Conservation (phyloP, 139 green algal species). For the Chlorella sp. region DNA sequence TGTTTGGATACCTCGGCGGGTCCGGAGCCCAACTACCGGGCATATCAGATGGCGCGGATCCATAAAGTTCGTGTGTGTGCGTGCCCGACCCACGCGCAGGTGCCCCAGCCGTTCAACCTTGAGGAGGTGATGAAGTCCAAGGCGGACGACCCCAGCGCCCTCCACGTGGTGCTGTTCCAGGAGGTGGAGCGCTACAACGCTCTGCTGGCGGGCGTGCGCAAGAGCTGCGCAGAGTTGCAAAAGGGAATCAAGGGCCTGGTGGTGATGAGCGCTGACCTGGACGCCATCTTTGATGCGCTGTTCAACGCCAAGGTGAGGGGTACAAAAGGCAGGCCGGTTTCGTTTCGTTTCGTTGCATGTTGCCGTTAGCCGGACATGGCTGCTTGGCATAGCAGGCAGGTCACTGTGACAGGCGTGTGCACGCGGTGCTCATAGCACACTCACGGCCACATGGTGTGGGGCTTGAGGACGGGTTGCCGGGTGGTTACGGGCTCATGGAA, state of each 20-base stretch:
- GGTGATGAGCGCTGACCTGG: conserved; percentile 79
- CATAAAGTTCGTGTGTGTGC: background rate
- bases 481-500: no score
- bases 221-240: conserved; percentile 53
- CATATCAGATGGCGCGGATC: background rate
- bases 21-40: no score
- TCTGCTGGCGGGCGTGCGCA: conserved; percentile 56
- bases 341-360: background rate
- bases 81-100: conserved; percentile 22
- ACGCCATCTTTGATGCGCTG: conserved; percentile 67
- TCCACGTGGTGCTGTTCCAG: conserved; percentile 85
- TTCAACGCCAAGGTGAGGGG: conserved; percentile 47
- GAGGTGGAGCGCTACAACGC: conserved; percentile 86
- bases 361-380: background rate
- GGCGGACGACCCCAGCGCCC: conserved; percentile 62
- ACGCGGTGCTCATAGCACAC: background rate
- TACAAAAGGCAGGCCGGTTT: no score
- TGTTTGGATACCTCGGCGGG: no score
- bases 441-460: background rate
- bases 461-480: background rate
- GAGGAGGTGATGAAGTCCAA: conserved; percentile 72
- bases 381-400: background rate
- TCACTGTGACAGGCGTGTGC: background rate
- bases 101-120: conserved; percentile 68
- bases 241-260: conserved; percentile 79